A percentile compares a stretch with the other conserved stretches of the same genome.
phyloP scores from a whole-genome alignment of 2,329 filamentous ascomycete species.

The Didymella pinodella region DNA sequence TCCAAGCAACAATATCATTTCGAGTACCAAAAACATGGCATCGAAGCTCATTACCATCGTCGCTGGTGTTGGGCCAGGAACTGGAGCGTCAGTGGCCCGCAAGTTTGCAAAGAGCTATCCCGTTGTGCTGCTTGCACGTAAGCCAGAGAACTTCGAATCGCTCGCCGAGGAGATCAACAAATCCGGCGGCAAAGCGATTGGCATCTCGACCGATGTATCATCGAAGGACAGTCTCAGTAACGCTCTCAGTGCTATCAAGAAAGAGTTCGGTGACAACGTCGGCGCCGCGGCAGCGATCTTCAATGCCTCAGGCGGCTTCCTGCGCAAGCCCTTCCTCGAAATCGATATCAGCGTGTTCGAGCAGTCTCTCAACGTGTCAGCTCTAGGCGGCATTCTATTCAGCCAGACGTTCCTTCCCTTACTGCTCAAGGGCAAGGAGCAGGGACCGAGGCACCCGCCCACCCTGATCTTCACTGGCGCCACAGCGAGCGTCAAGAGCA shows the following conservation, averaged over 20 bases:
- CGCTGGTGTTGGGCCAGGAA: conserved; percentile 77
- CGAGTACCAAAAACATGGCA: conserved; percentile 38
- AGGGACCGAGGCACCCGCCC: conserved; percentile 68
- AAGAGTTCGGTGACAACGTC: conserved; percentile 63
- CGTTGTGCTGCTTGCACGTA: conserved; percentile 77
- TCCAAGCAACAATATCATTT: neutral
- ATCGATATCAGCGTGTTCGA: conserved; percentile 66
- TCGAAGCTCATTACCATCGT: conserved; percentile 71
- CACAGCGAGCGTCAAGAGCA: conserved; percentile 79
- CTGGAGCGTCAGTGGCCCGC: conserved; percentile 67
- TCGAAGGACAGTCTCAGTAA: conserved; percentile 62
- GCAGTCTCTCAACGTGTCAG: conserved; percentile 56
- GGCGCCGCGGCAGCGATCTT: conserved; percentile 68
- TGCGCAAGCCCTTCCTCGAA: conserved; percentile 68
- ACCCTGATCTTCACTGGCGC: conserved; percentile 87
- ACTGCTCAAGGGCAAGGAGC: conserved; percentile 67
- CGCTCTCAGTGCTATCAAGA: conserved; percentile 69
- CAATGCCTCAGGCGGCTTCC: conserved; percentile 70
- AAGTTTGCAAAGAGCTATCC: conserved; percentile 71
- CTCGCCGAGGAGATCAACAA: conserved; percentile 73
- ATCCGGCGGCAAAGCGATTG: conserved; percentile 72
- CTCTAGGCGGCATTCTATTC: conserved; percentile 76
- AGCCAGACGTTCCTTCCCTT: conserved; percentile 74
- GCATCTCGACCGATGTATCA: conserved; percentile 72
- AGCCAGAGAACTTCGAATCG: conserved; percentile 68